Conservation (phyloP, 352 stramenopile genomes). For the Phytophthora citrophthora region DNA sequence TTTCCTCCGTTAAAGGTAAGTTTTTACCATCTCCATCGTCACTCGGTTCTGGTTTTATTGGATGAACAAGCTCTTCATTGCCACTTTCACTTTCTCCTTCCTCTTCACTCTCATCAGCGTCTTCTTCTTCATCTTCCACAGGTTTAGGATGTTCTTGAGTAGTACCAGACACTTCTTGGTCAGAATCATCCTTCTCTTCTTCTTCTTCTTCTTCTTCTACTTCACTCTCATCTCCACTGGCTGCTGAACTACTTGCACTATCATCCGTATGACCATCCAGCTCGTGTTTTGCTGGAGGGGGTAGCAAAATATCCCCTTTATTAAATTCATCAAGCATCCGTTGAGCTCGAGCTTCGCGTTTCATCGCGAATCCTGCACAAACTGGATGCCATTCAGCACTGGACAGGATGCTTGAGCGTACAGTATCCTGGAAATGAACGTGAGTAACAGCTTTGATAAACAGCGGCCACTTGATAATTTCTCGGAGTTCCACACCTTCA, state of each 20-base stretch:
- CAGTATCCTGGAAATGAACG: slow-evolving; percentile 50
- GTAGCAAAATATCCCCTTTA: slow-evolving; percentile 58
- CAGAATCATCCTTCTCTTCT: slow-evolving; percentile 4
- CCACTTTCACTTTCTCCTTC: slow-evolving; percentile 32
- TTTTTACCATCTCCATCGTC: slow-evolving; percentile 19
- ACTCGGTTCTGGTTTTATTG: slow-evolving; percentile 1
- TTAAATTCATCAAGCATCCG: slow-evolving; percentile 44
- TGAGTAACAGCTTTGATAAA: slow-evolving; percentile 62
- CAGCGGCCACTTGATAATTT: slow-evolving; percentile 54
- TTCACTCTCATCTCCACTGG: slow-evolving; percentile 53
- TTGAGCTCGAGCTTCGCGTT: slow-evolving; percentile 31
- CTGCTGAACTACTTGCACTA: slow-evolving; percentile 70
- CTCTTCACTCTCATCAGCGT: slow-evolving; percentile 31
- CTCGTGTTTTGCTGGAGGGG: slow-evolving; percentile 60
- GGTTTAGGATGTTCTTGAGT: slow-evolving; percentile 17
- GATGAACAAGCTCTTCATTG: slow-evolving; percentile 13
- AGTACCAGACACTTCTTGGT: neutral
- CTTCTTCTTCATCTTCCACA: slow-evolving; percentile 20
- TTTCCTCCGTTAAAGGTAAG: slow-evolving; percentile 23
- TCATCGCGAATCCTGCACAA: slow-evolving; percentile 62
- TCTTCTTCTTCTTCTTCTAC: slow-evolving; percentile 26
- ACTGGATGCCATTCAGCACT: slow-evolving; percentile 51
- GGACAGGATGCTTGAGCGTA: slow-evolving; percentile 22
- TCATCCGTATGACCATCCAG: slow-evolving; percentile 85
- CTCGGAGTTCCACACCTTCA: slow-evolving; percentile 59